Base-by-base conservation (phyloP, 768 basidiomycete species). In the Lactarius psammicola region DNA sequence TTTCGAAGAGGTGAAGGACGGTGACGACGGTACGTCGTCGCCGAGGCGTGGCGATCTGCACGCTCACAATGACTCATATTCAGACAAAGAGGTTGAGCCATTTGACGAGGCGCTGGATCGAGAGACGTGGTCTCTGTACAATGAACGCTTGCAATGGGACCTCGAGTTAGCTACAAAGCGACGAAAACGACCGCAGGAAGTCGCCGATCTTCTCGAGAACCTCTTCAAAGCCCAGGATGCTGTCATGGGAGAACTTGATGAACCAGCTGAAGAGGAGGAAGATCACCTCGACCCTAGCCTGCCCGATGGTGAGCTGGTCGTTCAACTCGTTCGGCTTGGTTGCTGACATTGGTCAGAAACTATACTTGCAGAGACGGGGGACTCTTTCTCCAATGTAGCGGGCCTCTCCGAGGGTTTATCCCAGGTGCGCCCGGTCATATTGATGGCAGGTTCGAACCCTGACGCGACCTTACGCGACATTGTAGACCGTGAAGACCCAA, bases 51-150 rank as follows among this genome's bases (percentile, higher is more conserved):
- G 55, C 56, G 13, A 58, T 40, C 26, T 30, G 71, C 18, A 18
- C 20, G 9, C 23, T 7, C 7, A 8, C 23, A 38, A 13, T 17
- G 10, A 26, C 44, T 28, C 8, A 42, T 38, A 40, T 36, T 15
- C 87, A 86, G 53, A 84, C 53, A 59, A 26, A 31, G 69, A 69
- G 8, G 46, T 85, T 69, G 91, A 94, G 71, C 82, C 85, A 2
- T 96, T 94, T 74, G 92, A 96, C 71, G 93, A 96, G 75, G 86
- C 85, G 2, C 83, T 96, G 36, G 94, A 95, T 73, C 79, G 90
- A 58, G 84, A 84, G 54, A 88, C 95, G 54, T 93, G 89, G 88
- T 87, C 88, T 0, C 75, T 94, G 23, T 86, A 89, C 49, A 85
- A 88, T 68, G 89, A 89, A 57, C 80, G 87, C 34, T 76, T 93